phyloP scores from a whole-genome alignment of 2,329 filamentous ascomycete genomes.

The Sphaerulina vaccinii region DNA sequence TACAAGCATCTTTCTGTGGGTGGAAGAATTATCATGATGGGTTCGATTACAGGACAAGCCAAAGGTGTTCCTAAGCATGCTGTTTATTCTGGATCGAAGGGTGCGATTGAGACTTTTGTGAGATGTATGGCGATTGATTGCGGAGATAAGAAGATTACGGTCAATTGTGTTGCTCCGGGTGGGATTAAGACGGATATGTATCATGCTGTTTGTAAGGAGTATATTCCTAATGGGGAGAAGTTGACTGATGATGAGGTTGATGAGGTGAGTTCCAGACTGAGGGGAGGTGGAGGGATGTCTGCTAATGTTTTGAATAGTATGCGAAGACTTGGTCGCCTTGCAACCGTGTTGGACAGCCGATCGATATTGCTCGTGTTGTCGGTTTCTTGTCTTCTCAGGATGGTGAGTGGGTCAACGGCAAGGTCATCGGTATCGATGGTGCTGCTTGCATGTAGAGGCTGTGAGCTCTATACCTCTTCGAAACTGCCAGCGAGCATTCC shows the following conservation, averaged over 20 bases:
- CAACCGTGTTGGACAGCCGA: conserved; percentile 64
- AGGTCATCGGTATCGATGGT: conserved; percentile 52
- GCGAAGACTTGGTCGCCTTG: conserved; percentile 64
- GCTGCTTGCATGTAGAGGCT: conserved; percentile 41
- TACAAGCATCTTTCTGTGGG: conserved; percentile 54
- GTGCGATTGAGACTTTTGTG: conserved; percentile 55
- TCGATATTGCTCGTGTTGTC: conserved; percentile 66
- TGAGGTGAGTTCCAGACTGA: conserved; percentile 38
- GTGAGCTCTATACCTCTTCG: conserved; percentile 5
- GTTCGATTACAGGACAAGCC: conserved; percentile 57
- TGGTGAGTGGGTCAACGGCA: conserved; percentile 57
- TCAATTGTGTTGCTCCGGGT: conserved; percentile 61
- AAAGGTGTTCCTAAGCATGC: conserved; percentile 57
- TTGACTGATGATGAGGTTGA: conserved; percentile 59
- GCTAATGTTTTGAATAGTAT: conserved; percentile 44
- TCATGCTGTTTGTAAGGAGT: conserved; percentile 63
- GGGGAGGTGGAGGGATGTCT: background rate
- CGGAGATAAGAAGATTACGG: conserved; percentile 56
- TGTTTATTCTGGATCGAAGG: conserved; percentile 55
- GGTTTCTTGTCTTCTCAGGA: conserved; percentile 60
- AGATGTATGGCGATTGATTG: conserved; percentile 56
- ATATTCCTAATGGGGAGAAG: conserved; percentile 59
- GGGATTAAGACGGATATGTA: conserved; percentile 60
- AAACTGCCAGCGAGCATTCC: background rate
- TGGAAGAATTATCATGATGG: conserved; percentile 56